Conservation (phyloP, 768 basidiomycete genomes). For the Suillus brevipes region DNA sequence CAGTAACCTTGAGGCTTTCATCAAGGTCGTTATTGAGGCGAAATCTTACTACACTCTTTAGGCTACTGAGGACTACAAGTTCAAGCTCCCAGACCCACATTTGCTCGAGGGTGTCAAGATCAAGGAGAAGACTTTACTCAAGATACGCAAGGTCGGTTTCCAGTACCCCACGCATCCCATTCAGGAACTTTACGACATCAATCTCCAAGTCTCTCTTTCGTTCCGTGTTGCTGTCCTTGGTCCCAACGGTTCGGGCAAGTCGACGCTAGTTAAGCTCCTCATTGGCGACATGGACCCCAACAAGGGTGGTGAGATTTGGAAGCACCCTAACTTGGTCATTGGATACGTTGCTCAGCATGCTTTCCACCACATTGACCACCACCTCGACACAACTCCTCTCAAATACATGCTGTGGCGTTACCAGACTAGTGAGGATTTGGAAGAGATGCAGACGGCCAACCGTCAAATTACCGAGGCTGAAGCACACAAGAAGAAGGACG, state of each 20-base stretch:
- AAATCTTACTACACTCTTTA: conserved; percentile 97
- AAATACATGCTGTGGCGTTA: conserved; percentile 99
- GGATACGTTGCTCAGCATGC: conserved; percentile 99
- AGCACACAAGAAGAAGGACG: conserved; percentile 95
- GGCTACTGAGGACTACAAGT: conserved; percentile 95
- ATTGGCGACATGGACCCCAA: conserved; percentile 97
- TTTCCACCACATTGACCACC: conserved; percentile 99
- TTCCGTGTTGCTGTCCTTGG: conserved; percentile 98
- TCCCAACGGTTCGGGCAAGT: conserved; percentile 98
- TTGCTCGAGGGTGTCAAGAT: conserved; percentile 99
- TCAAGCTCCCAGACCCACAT: conserved; percentile 96
- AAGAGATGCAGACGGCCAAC: conserved; percentile 92
- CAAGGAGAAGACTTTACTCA: conserved; percentile 94
- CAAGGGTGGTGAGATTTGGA: conserved; percentile 97
- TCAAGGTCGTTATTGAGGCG: conserved; percentile 92
- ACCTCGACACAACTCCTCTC: conserved; percentile 97
- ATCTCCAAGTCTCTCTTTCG: conserved; percentile 94
- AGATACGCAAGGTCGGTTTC: conserved; percentile 98
- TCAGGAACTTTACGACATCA: conserved; percentile 93
- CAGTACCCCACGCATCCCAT: conserved; percentile 86
- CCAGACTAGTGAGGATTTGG: conserved; percentile 98
- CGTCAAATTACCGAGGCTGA: conserved; percentile 89
- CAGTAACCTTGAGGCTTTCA: conserved; percentile 94
- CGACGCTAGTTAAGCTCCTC: conserved; percentile 94
- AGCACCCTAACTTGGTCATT: conserved; percentile 99